phyloP scores from a whole-genome alignment of 2,329 filamentous ascomycete species.

The Phialocephala subalpina region DNA sequence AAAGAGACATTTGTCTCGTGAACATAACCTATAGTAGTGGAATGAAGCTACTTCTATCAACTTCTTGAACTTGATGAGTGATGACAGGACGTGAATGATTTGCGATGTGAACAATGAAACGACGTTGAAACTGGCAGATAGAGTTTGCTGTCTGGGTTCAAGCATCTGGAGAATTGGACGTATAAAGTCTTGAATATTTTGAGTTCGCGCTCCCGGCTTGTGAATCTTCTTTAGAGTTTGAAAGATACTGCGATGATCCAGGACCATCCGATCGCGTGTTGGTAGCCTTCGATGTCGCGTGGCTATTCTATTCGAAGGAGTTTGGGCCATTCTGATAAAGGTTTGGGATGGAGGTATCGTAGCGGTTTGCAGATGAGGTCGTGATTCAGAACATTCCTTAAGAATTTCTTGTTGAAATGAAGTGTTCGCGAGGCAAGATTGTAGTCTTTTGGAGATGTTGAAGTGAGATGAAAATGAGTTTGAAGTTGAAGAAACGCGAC shows the following conservation, averaged over 20 bases:
- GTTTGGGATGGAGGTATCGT: too few relatives aligned
- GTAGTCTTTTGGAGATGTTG: not conserved
- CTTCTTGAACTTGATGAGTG: not conserved
- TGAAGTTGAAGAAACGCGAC: not conserved
- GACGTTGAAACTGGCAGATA: not conserved
- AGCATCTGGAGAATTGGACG: too few relatives aligned
- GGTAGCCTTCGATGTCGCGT: too few relatives aligned
- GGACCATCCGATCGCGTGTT: too few relatives aligned
- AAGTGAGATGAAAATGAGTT: not conserved
- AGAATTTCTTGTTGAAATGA: not conserved
- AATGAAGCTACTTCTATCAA: not conserved
- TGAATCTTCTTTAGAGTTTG: not conserved
- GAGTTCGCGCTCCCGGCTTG: not conserved
- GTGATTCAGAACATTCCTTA: not conserved
- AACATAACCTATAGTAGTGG: slow-evolving; percentile 5
- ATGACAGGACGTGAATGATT: not conserved
- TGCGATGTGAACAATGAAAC: not conserved
- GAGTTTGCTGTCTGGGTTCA: too few relatives aligned
- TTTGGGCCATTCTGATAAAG: too few relatives aligned
- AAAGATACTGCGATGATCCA: too few relatives aligned
- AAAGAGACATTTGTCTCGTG: slow-evolving; percentile 8
- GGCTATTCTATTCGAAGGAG: too few relatives aligned
- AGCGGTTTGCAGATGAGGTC: not conserved
- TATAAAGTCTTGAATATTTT: too few relatives aligned
- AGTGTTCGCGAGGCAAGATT: too few relatives aligned